A percentile compares a stretch with the other conserved stretches of the same genome.
phyloP scores from a whole-genome alignment of 1,139 yeast species.

The Lodderomyces jiufengensis region DNA sequence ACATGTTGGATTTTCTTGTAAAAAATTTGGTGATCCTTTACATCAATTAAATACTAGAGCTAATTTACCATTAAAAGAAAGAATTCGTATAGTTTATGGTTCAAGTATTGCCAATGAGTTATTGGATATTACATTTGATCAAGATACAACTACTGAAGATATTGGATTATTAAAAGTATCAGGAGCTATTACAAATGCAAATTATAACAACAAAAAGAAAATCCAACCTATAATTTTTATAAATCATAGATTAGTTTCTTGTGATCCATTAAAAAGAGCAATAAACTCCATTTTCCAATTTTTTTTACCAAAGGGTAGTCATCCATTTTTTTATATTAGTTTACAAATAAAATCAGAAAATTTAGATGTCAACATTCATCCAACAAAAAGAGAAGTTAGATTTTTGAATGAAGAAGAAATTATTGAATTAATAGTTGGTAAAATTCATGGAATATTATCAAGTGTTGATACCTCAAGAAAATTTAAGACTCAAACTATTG shows the following conservation, averaged over 20 bases:
- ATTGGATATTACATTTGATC: conserved; percentile 32
- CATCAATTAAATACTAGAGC: conserved; percentile 55
- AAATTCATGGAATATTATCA: conserved; percentile 49
- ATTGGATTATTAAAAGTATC: conserved; percentile 46
- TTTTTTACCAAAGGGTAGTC: conserved; percentile 76
- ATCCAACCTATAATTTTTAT: conserved; percentile 75
- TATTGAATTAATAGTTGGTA: conserved; percentile 52
- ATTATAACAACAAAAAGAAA: conserved; percentile 65
- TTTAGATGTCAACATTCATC: conserved; percentile 92
- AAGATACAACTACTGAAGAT: conserved; percentile 13
- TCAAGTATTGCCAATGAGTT: conserved; percentile 64
- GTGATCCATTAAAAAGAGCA: conserved; percentile 77
- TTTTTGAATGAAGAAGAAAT: conserved; percentile 87
- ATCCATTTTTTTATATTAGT: conserved; percentile 74
- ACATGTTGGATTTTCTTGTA: conserved; percentile 73
- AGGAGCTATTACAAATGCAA: conserved; percentile 72
- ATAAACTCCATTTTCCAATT: conserved; percentile 58
- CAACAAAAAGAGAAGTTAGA: conserved; percentile 90
- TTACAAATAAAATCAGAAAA: conserved; percentile 62
- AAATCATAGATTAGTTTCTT: conserved; percentile 75
- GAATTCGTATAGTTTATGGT: conserved; percentile 75
- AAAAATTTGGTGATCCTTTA: conserved; percentile 66
- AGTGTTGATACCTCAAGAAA: conserved; percentile 67
- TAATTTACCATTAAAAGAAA: conserved; percentile 48
- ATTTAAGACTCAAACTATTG: conserved; percentile 61